Conservation (phyloP, 805 yeast genomes). For the Lipomyces starkeyi region DNA sequence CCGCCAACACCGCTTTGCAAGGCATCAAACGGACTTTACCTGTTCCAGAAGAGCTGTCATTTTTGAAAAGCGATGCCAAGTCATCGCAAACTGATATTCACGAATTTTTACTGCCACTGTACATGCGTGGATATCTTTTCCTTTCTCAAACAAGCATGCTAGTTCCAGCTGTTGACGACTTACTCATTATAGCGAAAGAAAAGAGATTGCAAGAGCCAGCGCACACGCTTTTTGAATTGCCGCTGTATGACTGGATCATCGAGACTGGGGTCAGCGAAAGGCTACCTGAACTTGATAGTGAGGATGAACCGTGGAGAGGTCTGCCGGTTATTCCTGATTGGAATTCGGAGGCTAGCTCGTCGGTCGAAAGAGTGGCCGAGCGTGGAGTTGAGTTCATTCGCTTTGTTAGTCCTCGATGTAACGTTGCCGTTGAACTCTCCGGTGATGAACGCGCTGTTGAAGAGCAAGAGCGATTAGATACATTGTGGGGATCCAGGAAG, state of each 20-base stretch:
- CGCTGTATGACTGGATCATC: constrained; percentile 21
- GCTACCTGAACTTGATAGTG: not conserved
- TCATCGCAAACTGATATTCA: constrained; percentile 19
- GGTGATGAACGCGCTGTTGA: not conserved
- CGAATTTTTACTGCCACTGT: constrained; percentile 28
- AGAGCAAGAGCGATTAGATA: not conserved
- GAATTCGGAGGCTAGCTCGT: not conserved
- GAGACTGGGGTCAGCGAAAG: not conserved
- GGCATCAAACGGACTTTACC: constrained; percentile 24
- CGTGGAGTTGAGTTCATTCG: constrained; percentile 22
- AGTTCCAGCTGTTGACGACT: constrained; percentile 20
- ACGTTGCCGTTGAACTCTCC: not conserved
- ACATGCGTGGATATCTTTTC: constrained; percentile 32
- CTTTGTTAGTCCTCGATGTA: constrained; percentile 26
- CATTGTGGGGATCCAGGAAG: not conserved
- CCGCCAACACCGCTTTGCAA: not conserved
- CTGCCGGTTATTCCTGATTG: constrained; percentile 19
- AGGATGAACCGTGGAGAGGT: constrained; percentile 1
- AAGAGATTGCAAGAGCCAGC: not conserved
- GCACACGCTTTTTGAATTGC: constrained; percentile 1
- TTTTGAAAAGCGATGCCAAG: not conserved
- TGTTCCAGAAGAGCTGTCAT: constrained; percentile 18
- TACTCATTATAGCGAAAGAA: not conserved
- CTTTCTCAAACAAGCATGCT: constrained; percentile 5
- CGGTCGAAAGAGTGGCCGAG: constrained; percentile 2